Conservation (phyloP, 2,329 filamentous ascomycete genomes). For the Penicillium expansum region DNA sequence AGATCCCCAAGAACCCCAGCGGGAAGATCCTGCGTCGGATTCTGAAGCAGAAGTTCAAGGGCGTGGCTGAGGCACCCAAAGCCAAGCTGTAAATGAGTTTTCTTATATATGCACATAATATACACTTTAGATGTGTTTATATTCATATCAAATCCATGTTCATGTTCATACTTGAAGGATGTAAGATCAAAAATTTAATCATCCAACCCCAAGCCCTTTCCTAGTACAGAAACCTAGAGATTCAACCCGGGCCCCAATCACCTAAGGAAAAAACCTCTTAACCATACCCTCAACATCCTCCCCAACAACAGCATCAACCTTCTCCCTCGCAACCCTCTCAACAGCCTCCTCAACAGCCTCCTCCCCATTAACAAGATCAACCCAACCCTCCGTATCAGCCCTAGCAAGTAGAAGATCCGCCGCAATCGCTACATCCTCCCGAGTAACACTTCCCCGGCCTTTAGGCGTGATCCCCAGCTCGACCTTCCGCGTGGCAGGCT, state of each 20-base stretch:
- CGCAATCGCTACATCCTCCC: slow-evolving; percentile 53
- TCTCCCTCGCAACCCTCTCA: slow-evolving; percentile 44
- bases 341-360: slow-evolving; percentile 48
- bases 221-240: background rate
- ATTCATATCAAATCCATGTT: background rate
- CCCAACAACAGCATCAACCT: slow-evolving; percentile 49
- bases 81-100: slow-evolving; percentile 40
- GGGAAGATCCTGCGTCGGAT: slow-evolving; percentile 50
- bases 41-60: slow-evolving; percentile 45
- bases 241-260: background rate
- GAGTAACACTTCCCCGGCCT: slow-evolving; percentile 45
- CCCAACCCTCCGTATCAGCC: slow-evolving; percentile 51
- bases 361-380: slow-evolving; percentile 53
- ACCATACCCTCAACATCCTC: slow-evolving; percentile 52
- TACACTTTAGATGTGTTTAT: background rate
- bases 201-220: background rate
- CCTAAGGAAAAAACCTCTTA: slow-evolving; percentile 29
- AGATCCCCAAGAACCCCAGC: slow-evolving; percentile 48
- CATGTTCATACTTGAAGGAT: background rate
- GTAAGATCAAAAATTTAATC: background rate
- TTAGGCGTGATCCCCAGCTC: slow-evolving; percentile 47
- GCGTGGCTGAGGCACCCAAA: slow-evolving; percentile 34
- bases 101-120: background rate
- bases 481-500: slow-evolving; percentile 48
- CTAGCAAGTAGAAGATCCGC: slow-evolving; percentile 50